Evolutionary conservation across 345 rosid genomes (phyloP), one percentile per base, ranked within the genome.

Genomic region (Raphanus raphanistrum): DNA sequence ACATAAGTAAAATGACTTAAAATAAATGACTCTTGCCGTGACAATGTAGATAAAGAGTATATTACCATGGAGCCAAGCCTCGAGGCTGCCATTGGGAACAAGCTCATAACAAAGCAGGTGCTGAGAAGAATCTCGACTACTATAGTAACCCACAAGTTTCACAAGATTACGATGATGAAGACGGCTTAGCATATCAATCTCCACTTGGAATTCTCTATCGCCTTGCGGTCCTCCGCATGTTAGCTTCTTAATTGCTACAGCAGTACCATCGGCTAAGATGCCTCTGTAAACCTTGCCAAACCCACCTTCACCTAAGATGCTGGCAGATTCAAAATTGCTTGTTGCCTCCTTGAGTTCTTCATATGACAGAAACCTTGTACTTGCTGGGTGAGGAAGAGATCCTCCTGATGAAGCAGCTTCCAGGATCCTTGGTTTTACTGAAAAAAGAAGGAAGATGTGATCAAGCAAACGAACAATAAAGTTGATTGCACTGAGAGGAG

Each of bases 241-340:
- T 65, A 95, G 96, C 85, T 94, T 90, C 88, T 95, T 95, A 83
- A 95, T 95, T 10, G 98, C 99, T 25, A 95, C 99, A 74, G 98
- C 92, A 61, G 99, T 95, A 17, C 99, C 99, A 88, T 95, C 99
- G 82, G 88, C 92, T 74, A 95, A 80, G 76, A 95, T 90, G 74
- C 99, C 99, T 84, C 90, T 90, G 86, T 91, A 95, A 86, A 95
- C 99, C 84, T 84, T 87, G 68, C 98, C 99, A 84, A 95, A 95
- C 32, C 99, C 99, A 33, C 99, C 99, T 86, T 95, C 98, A 70
- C 99, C 99, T 54, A 95, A 90, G 75, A 92, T 81, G 86, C 97
- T 95, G 50, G 90, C 77, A 71, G 87, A 71, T 79, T 90, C 90
- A 69, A 95, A 95, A 88, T 92, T 91, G 85, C 91, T 89, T 66